Evolutionary conservation across 805 yeast genomes (phyloP).

Genomic region (Alloascoidea hylecoeti): DNA sequence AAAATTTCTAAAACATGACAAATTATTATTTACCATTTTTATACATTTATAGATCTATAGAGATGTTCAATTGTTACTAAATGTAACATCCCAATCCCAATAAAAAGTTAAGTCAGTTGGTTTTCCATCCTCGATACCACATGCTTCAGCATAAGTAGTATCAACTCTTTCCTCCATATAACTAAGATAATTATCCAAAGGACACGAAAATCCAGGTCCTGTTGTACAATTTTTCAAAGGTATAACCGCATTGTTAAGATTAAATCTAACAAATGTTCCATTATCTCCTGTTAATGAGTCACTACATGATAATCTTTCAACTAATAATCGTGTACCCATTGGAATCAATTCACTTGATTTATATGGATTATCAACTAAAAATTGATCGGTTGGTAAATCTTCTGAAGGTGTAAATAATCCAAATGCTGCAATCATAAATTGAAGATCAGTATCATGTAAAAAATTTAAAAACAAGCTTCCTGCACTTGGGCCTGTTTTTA

Average conservation of each 20-base stretch:
- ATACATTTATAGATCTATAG: too few species aligned
- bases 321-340: constrained; percentile 38
- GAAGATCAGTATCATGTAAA: constrained; percentile 43
- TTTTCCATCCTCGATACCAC: too few species aligned
- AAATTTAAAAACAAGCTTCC: constrained; percentile 29
- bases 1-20: too few species aligned
- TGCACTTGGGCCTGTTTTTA: constrained; percentile 21
- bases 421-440: constrained; percentile 31
- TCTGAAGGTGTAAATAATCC: constrained; percentile 27
- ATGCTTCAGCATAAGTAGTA: too few species aligned
- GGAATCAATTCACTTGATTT: constrained; percentile 36
- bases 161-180: too few species aligned
- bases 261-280: constrained; percentile 27
- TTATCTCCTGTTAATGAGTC: constrained; percentile 13
- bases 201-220: constrained; percentile 42
- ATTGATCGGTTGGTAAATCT: constrained; percentile 26
- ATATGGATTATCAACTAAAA: constrained; percentile 33
- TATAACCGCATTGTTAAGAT: constrained; percentile 39
- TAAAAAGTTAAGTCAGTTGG: constrained; percentile 17
- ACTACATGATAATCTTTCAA: constrained; percentile 34
- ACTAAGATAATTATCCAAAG: constrained; percentile 16
- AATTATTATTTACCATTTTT: too few species aligned
- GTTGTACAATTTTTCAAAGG: constrained; percentile 31
- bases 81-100: too few species aligned
- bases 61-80: too few species aligned